Base-by-base conservation (phyloP, 2,329 filamentous ascomycete genomes). In the Aspergillus tanneri region DNA sequence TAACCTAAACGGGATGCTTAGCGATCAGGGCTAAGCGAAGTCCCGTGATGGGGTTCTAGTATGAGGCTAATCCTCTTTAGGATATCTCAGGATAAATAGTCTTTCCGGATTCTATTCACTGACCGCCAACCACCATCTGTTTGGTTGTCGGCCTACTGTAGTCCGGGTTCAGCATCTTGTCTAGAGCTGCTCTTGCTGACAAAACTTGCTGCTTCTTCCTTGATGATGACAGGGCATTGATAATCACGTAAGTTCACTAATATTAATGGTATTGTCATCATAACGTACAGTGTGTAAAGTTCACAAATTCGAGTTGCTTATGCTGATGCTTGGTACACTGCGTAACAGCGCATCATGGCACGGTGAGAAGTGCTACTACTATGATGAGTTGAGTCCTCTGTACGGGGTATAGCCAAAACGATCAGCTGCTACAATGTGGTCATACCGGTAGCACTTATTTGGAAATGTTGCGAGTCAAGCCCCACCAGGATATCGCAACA, bases 1-100 rank as follows among this genome's bases (percentile, higher is more conserved):
- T 69, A 70, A 61, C 55, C 65, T 51, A 61, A 67, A 57, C 49
- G 59, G 65, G 63, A 56, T 47, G 52, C 63, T 68, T 69, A 69
- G 66, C 66, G 66, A 69, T 61, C 60, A 64, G 66, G 66, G 60
- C 55, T 69, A 65, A 58, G 54, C 59, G 54, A 62, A 62, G 59
- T 65, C 66, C 58, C 58, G 59, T 68, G 64, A 68, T 57, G 51
- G 34, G 43, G 46, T 46, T 23, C 10, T 3, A 5, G 3, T n/a
- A 44, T n/a, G 22, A 12, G 22, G 32, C 60, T 62, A 61, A 47
- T 40, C 62, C 48, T 1, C 22, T 49, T 57, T 10, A 2, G 49
- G 42, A 19, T 3, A 10, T 2, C 47, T 48, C 47, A 43, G 54
- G 49, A 54, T 50, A 50, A 49, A 36, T 41, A n/a, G 30, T 14